These are phyloP conservation scores for Mycena vulgaris DNA, from an alignment of 768 basidiomycete species.

Conservation along the genomic window DNA sequence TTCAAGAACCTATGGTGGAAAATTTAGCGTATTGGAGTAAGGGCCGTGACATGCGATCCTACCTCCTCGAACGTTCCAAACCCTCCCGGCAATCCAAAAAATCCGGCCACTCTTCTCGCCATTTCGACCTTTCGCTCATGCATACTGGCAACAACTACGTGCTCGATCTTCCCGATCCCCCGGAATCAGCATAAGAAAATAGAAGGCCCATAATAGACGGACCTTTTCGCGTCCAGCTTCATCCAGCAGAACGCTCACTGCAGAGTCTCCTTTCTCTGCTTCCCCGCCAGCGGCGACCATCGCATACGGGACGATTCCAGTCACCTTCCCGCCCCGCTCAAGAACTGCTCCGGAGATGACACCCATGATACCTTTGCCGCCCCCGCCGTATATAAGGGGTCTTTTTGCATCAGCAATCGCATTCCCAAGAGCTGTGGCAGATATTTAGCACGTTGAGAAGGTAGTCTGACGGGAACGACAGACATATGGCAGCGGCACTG, in stretches of 20 bases:
- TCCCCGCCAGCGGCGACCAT: constrained; percentile 81
- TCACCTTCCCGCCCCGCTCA: constrained; percentile 78
- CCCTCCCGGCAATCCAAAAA: constrained; percentile 93
- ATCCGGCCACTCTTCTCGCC: constrained; percentile 85
- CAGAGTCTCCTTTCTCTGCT: constrained; percentile 57
- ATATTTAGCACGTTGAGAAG: constrained; percentile 2
- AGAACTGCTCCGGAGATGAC: constrained; percentile 77
- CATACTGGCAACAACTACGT: constrained; percentile 83
- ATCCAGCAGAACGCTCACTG: constrained; percentile 39
- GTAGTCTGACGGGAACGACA: constrained; percentile 46
- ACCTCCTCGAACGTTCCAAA: constrained; percentile 98
- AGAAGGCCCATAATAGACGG: background rate
- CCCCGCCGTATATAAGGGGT: constrained; percentile 91
- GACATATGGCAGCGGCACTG: constrained; percentile 78
- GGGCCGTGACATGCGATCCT: constrained; percentile 3
- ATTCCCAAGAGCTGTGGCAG: constrained; percentile 73
- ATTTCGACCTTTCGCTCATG: constrained; percentile 93
- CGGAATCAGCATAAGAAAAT: background rate
- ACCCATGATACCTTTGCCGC: constrained; percentile 90
- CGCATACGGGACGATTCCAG: constrained; percentile 84
- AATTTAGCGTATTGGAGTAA: background rate
- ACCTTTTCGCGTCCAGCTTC: constrained; percentile 46
- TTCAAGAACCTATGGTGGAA: constrained; percentile 78
- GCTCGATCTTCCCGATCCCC: constrained; percentile 31
- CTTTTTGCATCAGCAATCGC: constrained; percentile 75